phyloP scores from a whole-genome alignment of 257 asterid genomes.

The Solanum etuberosum region DNA sequence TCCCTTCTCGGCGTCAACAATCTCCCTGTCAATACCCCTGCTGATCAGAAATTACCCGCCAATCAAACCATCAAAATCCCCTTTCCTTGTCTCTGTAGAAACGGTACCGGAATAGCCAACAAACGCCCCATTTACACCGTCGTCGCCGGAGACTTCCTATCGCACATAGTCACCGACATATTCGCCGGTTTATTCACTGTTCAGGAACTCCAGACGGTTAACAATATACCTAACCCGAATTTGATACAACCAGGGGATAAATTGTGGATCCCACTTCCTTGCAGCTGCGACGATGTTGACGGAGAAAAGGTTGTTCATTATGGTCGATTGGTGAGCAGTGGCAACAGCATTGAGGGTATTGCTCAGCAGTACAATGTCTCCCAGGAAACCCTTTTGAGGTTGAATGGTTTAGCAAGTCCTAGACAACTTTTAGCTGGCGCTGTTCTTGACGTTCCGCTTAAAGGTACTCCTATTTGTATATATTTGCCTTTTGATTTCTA shows the following conservation, averaged over 20 bases:
- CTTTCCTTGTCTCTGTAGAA: constrained; percentile 54
- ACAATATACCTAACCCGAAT: constrained; percentile 22
- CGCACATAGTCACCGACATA: constrained; percentile 53
- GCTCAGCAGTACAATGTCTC: constrained; percentile 43
- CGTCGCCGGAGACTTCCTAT: constrained; percentile 33
- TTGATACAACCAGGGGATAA: constrained; percentile 30
- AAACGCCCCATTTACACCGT: constrained; percentile 51
- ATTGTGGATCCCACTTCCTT: constrained; percentile 72
- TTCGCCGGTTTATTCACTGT: constrained; percentile 34
- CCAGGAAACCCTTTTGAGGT: constrained; percentile 29
- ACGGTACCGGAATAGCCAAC: constrained; percentile 53
- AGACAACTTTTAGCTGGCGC: constrained; percentile 31
- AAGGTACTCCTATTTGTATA: constrained; percentile 20
- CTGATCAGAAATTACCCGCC: constrained; percentile 15
- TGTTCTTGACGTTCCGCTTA: constrained; percentile 75
- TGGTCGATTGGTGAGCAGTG: constrained; percentile 44
- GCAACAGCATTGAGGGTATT: constrained; percentile 43
- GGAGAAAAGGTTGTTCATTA: constrained; percentile 67
- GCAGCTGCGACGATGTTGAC: constrained; percentile 70
- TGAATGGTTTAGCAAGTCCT: constrained; percentile 42
- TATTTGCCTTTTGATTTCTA: too few species aligned
- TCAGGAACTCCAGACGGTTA: constrained; percentile 45
- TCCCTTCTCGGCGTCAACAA: constrained; percentile 65
- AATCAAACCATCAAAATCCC: constrained; percentile 35
- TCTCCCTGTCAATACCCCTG: constrained; percentile 28